phyloP scores from a whole-genome alignment of 1,284 basidiomycete genomes.

The Neolentinus lepideus region DNA sequence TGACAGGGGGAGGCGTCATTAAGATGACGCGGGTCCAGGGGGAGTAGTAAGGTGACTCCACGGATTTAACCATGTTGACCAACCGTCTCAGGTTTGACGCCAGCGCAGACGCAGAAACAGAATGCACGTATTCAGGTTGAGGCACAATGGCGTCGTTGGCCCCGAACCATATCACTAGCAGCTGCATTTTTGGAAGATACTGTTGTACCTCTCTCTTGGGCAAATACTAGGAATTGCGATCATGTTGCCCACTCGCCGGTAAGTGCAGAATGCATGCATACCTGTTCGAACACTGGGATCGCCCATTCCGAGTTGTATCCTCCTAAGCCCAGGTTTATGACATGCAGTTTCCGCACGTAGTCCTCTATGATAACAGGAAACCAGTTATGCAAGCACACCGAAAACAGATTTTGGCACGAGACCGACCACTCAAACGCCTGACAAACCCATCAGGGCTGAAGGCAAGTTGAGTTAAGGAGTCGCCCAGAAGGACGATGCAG shows the following conservation, averaged over 20 bases:
- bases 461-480: slow-evolving; percentile 65
- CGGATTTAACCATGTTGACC: slow-evolving; percentile 52
- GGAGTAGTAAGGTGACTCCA: slow-evolving; percentile 60
- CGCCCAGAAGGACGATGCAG: slow-evolving; percentile 66
- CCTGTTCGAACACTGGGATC: slow-evolving; percentile 71
- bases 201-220: slow-evolving; percentile 43
- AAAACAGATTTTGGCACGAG: neutral
- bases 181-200: slow-evolving; percentile 51
- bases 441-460: slow-evolving; percentile 58
- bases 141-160: slow-evolving; percentile 66
- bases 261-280: slow-evolving; percentile 20
- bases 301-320: slow-evolving; percentile 87
- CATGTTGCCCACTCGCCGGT: neutral
- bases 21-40: slow-evolving; percentile 74
- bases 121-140: slow-evolving; percentile 39
- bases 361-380: slow-evolving; percentile 37
- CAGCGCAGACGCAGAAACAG: slow-evolving; percentile 62
- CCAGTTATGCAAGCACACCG: neutral
- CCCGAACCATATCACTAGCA: slow-evolving; percentile 85
- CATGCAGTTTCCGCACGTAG: slow-evolving; percentile 74
- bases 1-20: slow-evolving; percentile 81
- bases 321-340: slow-evolving; percentile 73
- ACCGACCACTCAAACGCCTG: slow-evolving; percentile 49
- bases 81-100: slow-evolving; percentile 58
- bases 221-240: slow-evolving; percentile 36